These are phyloP conservation scores for Tillandsia leiboldiana DNA, from an alignment of 176 grass and related monocot genomes.

Conservation along the genomic window DNA sequence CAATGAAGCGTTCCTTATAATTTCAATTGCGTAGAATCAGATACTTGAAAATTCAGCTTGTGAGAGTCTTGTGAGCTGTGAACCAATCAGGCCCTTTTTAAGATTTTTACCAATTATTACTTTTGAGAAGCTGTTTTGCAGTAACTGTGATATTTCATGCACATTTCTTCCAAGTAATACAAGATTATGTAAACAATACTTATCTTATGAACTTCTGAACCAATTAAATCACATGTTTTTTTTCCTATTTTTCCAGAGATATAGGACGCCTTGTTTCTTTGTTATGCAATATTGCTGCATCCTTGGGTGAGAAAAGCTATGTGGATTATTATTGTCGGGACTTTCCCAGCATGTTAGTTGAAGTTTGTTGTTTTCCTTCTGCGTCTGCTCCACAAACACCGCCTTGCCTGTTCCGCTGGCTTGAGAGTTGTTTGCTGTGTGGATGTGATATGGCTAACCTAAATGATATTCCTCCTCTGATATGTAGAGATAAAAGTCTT, in stretches of 20 bases:
- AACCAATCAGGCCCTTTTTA: too few species aligned
- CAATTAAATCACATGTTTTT: not conserved
- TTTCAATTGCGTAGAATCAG: too few species aligned
- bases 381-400: constrained; percentile 38
- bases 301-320: constrained; percentile 52
- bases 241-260: constrained; percentile 56
- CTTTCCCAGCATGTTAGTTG: constrained; percentile 57
- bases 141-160: not conserved
- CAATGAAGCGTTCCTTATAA: too few species aligned
- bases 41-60: too few species aligned
- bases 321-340: constrained; percentile 88
- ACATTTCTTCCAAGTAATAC: not conserved
- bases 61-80: too few species aligned
- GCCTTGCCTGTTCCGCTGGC: constrained; percentile 71
- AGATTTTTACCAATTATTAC: too few species aligned
- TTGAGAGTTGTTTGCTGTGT: constrained; percentile 55
- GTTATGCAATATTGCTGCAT: constrained; percentile 59
- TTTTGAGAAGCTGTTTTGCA: too few species aligned
- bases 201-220: not conserved
- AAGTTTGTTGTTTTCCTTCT: constrained; percentile 35
- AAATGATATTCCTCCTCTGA: constrained; percentile 60
- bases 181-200: not conserved
- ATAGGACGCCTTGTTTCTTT: constrained; percentile 54
- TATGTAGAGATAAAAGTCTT: constrained; percentile 55
- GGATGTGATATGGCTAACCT: constrained; percentile 36